A percentile compares a stretch with the other conserved stretches of the same genome.
Conservation (phyloP, 108 stramenopile genomes). For the Nitzschia palea region DNA sequence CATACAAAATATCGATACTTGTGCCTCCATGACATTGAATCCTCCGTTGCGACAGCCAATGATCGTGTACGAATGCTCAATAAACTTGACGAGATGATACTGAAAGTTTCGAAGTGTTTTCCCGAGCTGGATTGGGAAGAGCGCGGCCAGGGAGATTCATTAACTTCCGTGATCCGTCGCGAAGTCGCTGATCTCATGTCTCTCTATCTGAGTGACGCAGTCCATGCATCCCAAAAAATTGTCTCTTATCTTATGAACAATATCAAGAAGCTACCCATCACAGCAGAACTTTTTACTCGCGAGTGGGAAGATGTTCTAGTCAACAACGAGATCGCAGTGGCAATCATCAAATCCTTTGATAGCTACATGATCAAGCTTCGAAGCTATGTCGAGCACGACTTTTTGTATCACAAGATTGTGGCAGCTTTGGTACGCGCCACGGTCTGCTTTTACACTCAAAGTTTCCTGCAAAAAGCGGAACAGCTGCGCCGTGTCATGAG, state of each 20-base stretch:
- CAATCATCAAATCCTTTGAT: constrained; percentile 56
- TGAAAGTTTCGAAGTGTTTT: constrained; percentile 21
- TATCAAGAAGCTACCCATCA: constrained; percentile 54
- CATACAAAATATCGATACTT: constrained; percentile 58
- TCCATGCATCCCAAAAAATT: constrained; percentile 56
- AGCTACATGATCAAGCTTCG: constrained; percentile 63
- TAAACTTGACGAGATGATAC: constrained; percentile 57
- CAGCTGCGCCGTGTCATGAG: constrained; percentile 16
- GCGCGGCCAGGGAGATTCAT: not conserved
- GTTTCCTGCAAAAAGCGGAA: constrained; percentile 63
- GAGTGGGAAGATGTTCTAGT: constrained; percentile 75
- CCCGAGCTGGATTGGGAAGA: constrained; percentile 25
- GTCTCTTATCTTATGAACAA: constrained; percentile 60
- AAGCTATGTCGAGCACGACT: constrained; percentile 53
- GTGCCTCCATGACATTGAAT: constrained; percentile 63
- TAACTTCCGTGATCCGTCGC: constrained; percentile 11
- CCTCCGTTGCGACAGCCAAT: constrained; percentile 72
- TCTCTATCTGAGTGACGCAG: constrained; percentile 60
- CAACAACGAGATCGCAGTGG: constrained; percentile 71
- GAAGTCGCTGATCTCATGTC: constrained; percentile 47
- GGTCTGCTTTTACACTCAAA: constrained; percentile 76
- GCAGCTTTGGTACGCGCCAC: constrained; percentile 62
- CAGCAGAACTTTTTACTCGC: constrained; percentile 53
- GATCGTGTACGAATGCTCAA: constrained; percentile 77
- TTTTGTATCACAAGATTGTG: constrained; percentile 71